Evolutionary conservation across 805 yeast species (phyloP).

Genomic region (Wickerhamomyces pijperi): DNA sequence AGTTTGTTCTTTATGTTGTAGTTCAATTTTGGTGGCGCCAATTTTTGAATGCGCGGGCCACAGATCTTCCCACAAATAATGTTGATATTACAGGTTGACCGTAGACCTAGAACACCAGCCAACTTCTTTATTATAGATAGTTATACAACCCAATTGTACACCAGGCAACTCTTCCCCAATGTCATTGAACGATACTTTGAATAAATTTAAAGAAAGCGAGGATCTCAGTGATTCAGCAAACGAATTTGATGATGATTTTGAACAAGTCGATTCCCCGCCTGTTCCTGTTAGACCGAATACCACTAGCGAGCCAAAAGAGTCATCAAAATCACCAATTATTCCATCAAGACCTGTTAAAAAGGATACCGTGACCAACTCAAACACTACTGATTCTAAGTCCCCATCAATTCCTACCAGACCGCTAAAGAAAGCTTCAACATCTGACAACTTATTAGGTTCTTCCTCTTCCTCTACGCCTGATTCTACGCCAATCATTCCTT

Average conservation of each 20-base stretch:
- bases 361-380: no score
- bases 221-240: not conserved
- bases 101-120: no score
- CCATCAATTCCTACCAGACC: slow-evolving; percentile 3
- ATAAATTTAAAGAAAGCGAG: slow-evolving; percentile 1
- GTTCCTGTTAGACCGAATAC: slow-evolving; percentile 14
- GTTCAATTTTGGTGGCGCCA: no score
- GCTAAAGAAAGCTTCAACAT: not conserved
- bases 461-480: no score
- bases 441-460: no score
- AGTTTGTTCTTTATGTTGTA: not conserved
- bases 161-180: no score
- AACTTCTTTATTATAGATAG: no score
- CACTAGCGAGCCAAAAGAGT: slow-evolving; percentile 5
- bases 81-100: no score
- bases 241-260: slow-evolving; percentile 1
- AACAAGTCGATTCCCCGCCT: slow-evolving; percentile 1
- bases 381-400: no score
- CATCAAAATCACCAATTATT: slow-evolving; percentile 1
- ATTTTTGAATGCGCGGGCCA: no score
- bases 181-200: not conserved
- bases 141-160: no score
- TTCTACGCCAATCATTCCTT: slow-evolving; percentile 5
- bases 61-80: no score
- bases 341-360: not conserved